Base-by-base conservation (phyloP, 2,329 filamentous ascomycete species). In the Huntiella omanensis region DNA sequence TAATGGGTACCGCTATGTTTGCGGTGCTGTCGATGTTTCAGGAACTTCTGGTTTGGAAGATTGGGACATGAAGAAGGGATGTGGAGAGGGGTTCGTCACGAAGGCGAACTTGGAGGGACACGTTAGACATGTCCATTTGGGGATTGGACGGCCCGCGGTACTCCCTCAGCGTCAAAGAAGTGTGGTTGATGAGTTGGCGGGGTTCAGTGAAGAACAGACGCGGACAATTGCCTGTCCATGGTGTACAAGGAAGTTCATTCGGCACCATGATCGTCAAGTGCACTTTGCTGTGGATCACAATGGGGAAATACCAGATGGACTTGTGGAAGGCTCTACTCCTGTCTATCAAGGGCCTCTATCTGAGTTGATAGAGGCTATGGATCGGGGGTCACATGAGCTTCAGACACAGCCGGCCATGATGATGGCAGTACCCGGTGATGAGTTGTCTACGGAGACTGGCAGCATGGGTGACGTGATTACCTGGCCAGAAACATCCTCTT, bases 91-190 rank as follows among this genome's bases (percentile, higher is more conserved):
- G 33, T 91, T 92, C 56, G 73, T 74, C 49, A 82, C 80, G 51
- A 94, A 92, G 59, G 71, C 75, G 13, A 77, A 76, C 28, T 69
- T 95, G 0, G 82, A 88, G 59, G 81, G 91, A 53, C 88, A 96
- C 57, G 70, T 95, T 39, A 77, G 83, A 15, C 85, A 80, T 41
- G 73, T 83, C 16, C 88, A 96, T 58, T 65, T 94, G 19, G 75
- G 77, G n/a, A 56, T 61, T 12, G 61, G 66, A 47, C 65, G 71
- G 10, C 67, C 68, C 13, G 12, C 39, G 7, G 37, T 53, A 35
- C 47, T 51, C 39, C 38, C 42, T 12, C 37, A 52, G 6, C 35
- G 54, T 7, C 47, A 53, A 1, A 35, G 50, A 3, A 59, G 61
- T 40, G 52, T 66, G 10, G 55, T 71, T 16, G 63, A 67, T 22